Conservation (phyloP, 805 yeast species). For the Myxozyma udenii region DNA sequence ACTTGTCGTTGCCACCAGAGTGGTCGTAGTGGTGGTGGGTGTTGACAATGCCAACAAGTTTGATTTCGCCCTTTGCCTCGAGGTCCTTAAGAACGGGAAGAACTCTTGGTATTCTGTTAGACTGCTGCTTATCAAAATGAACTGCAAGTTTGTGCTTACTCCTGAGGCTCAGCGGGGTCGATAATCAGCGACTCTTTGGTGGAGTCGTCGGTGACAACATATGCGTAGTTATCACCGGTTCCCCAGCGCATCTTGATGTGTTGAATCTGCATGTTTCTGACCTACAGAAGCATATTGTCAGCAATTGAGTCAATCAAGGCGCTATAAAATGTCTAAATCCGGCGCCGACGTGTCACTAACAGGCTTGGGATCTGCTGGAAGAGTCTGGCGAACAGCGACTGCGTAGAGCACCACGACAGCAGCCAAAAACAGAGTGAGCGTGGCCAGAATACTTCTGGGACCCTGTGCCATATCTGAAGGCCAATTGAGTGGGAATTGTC, state of each 20-base stretch:
- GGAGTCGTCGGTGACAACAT: slow-evolving; percentile 65
- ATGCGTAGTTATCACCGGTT: slow-evolving; percentile 85
- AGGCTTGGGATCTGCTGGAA: not conserved
- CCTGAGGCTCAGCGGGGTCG: slow-evolving; percentile 89
- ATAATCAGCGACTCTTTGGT: slow-evolving; percentile 73
- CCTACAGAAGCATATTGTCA: too few species aligned
- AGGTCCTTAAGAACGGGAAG: slow-evolving; percentile 46
- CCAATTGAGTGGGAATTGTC: too few species aligned
- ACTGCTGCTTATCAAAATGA: not conserved
- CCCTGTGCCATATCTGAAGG: too few species aligned
- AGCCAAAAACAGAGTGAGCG: not conserved
- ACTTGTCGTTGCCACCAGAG: slow-evolving; percentile 50
- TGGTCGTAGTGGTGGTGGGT: slow-evolving; percentile 98
- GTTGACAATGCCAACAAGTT: slow-evolving; percentile 75
- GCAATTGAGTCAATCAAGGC: too few species aligned
- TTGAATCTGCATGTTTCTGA: slow-evolving; percentile 71
- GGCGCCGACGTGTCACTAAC: not conserved
- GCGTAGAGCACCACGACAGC: not conserved
- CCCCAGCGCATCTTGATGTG: slow-evolving; percentile 94
- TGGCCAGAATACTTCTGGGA: too few species aligned
- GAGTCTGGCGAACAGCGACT: not conserved
- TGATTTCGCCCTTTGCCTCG: slow-evolving; percentile 40
- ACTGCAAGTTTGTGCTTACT: slow-evolving; percentile 37
- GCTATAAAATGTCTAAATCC: too few species aligned
- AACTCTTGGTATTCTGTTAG: slow-evolving; percentile 34